Base-by-base conservation (phyloP, 2,329 filamentous ascomycete species). In the Cercospora janseana region DNA sequence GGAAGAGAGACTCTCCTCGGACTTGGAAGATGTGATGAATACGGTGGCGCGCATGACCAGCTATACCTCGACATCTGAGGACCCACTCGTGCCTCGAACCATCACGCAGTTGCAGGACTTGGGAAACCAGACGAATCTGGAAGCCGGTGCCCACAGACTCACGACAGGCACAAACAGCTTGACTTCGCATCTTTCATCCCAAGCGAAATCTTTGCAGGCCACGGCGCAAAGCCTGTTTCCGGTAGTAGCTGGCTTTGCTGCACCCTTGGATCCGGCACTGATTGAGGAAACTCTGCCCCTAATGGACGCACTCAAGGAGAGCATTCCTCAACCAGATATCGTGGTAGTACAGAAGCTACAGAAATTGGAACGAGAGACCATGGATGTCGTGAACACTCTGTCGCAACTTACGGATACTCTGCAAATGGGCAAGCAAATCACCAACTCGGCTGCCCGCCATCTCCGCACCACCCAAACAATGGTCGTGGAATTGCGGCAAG, bases 401-500 rank as follows among this genome's bases (percentile, higher is more conserved):
- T 89, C 88, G 60, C 86, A 89, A 59, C 77, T 98, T 4, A 89
- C 88, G 5, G 93, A 98, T 67, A 91, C 88, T 3, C 77, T 98
- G 26, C 92, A 97, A 70, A 95, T 97, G 85, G 90, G 87, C 24
- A 84, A 89, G 9, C 92, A 97, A 70, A 87, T 88, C 1, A 93
- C 88, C 0, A 86, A 83, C 3, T 86, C 86, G 7, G 93, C 92
- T 1, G 84, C 86, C 2, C 78, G 93, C 48, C 81, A 89, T 35
- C 74, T 98, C 44, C 85, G 86, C 60, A 87, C 83, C 27, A 90
- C 88, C 5, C 87, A 86, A 61, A 91, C 95, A 66, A 81, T 95
- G 54, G 85, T 97, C 1, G 81, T 84, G 2, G 92, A 96, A 62
- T 85, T 96, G 75, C 81, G 85, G 57, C 81, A 82, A 51, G 93